Conservation (phyloP, 75 land plant species). For the Ceratopteris richardii region DNA sequence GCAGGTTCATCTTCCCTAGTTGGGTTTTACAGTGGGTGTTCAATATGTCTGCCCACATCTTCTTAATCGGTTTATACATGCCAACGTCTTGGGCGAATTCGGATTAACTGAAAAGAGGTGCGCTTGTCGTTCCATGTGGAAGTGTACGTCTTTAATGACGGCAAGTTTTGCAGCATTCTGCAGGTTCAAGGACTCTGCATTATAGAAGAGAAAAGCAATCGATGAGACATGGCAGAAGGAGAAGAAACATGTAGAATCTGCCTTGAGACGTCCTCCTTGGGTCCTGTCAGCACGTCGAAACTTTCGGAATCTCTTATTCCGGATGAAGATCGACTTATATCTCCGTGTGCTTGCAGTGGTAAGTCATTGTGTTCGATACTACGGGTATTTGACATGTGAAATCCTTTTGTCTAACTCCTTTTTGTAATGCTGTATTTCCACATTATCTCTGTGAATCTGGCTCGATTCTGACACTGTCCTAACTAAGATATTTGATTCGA, state of each 20-base stretch:
- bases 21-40: too few relatives aligned
- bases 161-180: too few relatives aligned
- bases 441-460: neutral
- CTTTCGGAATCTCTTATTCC: slow-evolving; percentile 10
- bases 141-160: too few relatives aligned
- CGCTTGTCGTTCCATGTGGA: too few relatives aligned
- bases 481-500: neutral
- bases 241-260: slow-evolving; percentile 31
- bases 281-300: slow-evolving; percentile 11
- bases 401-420: neutral
- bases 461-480: neutral
- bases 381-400: too few relatives aligned
- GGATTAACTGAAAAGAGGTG: too few relatives aligned
- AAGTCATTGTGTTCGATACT: neutral
- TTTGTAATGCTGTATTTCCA: neutral
- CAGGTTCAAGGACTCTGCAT: too few relatives aligned
- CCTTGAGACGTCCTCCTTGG: slow-evolving; percentile 16
- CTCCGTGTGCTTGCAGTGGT: slow-evolving; percentile 38
- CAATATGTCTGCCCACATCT: too few relatives aligned
- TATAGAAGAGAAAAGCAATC: too few relatives aligned
- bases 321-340: slow-evolving; percentile 28
- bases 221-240: slow-evolving; percentile 3
- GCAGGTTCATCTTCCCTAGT: too few relatives aligned
- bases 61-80: too few relatives aligned
- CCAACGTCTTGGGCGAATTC: too few relatives aligned